Percentiles rank a stretch among this genome's conserved stretches.
phyloP scores from a whole-genome alignment of 345 rosid species.

The Ricinus communis region DNA sequence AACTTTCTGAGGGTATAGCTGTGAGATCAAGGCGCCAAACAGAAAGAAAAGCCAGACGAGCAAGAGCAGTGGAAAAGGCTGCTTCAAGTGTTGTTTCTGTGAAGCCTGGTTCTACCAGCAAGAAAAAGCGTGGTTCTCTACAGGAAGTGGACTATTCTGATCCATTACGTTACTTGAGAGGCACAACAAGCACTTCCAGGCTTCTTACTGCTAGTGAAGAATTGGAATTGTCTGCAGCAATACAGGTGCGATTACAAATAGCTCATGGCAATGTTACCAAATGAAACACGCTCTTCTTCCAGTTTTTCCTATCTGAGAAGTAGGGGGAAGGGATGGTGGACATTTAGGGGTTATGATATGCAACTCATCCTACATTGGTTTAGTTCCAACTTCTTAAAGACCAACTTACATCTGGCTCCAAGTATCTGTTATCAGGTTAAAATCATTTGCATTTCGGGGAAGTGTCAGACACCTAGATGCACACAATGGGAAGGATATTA shows the following conservation, averaged over 20 bases:
- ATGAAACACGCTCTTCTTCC: background rate
- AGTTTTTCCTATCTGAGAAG: background rate
- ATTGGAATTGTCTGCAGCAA: conserved; percentile 68
- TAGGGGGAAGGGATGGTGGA: background rate
- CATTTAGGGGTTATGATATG: conserved; percentile 2
- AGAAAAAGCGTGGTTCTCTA: conserved; percentile 55
- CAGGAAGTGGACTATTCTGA: conserved; percentile 73
- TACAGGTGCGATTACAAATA: conserved; percentile 61
- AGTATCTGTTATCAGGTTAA: background rate
- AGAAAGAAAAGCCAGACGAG: conserved; percentile 75
- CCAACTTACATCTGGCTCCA: background rate
- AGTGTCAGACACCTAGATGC: background rate
- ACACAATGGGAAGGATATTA: background rate
- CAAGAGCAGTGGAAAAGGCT: conserved; percentile 66
- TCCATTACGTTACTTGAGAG: conserved; percentile 75
- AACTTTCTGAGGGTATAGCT: conserved; percentile 49
- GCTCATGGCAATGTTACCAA: conserved; percentile 1
- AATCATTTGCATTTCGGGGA: background rate
- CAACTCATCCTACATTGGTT: background rate
- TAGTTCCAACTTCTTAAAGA: background rate
- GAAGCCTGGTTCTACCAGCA: conserved; percentile 49
- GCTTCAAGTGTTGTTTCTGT: conserved; percentile 49
- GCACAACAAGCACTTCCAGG: conserved; percentile 60
- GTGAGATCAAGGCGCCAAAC: conserved; percentile 76
- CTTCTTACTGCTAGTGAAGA: conserved; percentile 91